Base-by-base conservation (phyloP, 108 stramenopile species). In the Parmales sp. region DNA sequence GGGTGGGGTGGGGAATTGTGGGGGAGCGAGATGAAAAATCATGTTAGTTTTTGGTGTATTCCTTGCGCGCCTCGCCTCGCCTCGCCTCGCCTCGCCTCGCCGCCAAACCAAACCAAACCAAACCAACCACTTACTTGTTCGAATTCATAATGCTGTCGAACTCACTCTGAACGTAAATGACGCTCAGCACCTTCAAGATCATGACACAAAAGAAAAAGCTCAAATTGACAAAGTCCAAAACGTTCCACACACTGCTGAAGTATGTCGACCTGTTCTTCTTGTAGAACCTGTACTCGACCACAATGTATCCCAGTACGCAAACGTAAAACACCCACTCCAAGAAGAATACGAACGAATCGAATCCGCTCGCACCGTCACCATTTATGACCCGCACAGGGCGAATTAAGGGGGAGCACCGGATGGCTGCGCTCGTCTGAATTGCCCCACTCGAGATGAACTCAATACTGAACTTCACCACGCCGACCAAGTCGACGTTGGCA, bases 371-470 rank as follows among this genome's bases (percentile, higher is more conserved):
- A n/a, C 45, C 66, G 45, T 66, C 65, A 28, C 41, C 41, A 19
- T n/a, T n/a, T 29, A 29, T 18, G n/a, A 45, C 66, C 29, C 31
- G 6, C 22, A 43, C 29, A 5, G 66, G 43, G 28, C 44, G 11
- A 20, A 45, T 45, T 23, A 67, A 36, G 45, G 45, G 28, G 6
- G 48, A n/a, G 65, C 38, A 43, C 45, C 26, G 4, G 66, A 67
- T 67, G 25, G 45, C 11, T 11, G 39, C 5, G 16, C 34, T n/a
- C 19, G 66, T 29, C 31, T 48, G 2, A n/a, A 67, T 31, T 31
- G 66, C 31, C 1, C 66, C 66, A 4, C 34, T n/a, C 0, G 66
- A 28, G 3, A n/a, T 16, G 66, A 67, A 46, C 66, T 67, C 66
- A 6, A 67, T 45, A 29, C 20, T 3, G 8, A 29, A 44, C 45